A percentile compares a stretch with the other conserved stretches of the same genome.
phyloP scores from a whole-genome alignment of 352 stramenopile genomes.

The Pythium aquatile region DNA sequence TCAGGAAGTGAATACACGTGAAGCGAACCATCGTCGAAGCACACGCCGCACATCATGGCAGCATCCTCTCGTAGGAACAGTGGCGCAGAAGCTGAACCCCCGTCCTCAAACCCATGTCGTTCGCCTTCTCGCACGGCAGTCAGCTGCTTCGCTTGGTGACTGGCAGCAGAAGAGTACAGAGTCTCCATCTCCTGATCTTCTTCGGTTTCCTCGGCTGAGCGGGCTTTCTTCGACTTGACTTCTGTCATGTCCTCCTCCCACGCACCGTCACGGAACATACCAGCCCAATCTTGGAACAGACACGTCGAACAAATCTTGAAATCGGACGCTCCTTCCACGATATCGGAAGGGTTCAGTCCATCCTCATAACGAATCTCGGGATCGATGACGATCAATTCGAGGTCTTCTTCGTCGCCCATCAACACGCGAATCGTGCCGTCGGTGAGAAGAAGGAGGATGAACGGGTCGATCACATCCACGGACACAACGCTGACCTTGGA shows the following conservation, averaged over 20 bases:
- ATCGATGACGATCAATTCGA: slow-evolving; percentile 80
- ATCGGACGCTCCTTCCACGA: slow-evolving; percentile 21
- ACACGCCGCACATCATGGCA: slow-evolving; percentile 80
- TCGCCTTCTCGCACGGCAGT: slow-evolving; percentile 24
- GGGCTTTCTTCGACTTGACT: slow-evolving; percentile 22
- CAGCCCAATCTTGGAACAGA: slow-evolving; percentile 83
- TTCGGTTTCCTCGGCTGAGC: slow-evolving; percentile 29
- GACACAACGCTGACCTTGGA: slow-evolving; percentile 74
- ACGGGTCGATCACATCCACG: slow-evolving; percentile 81
- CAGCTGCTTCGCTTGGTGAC: slow-evolving; percentile 31
- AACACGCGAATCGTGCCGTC: slow-evolving; percentile 79
- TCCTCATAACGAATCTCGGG: slow-evolving; percentile 64
- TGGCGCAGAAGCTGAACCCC: slow-evolving; percentile 51
- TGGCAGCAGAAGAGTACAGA: slow-evolving; percentile 57
- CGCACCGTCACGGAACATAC: slow-evolving; percentile 69
- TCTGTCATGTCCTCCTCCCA: slow-evolving; percentile 54
- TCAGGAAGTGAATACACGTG: slow-evolving; percentile 82
- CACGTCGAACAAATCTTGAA: slow-evolving; percentile 62
- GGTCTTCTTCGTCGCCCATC: slow-evolving; percentile 78
- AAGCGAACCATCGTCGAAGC: slow-evolving; percentile 78
- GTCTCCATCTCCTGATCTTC: slow-evolving; percentile 76
- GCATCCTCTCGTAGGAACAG: slow-evolving; percentile 53
- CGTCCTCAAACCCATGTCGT: slow-evolving; percentile 23
- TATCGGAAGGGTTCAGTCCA: slow-evolving; percentile 22
- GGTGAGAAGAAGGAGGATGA: slow-evolving; percentile 77